These are phyloP conservation scores for Cyberlindnera maritima DNA, from an alignment of 805 yeast genomes.

Conservation along the genomic window DNA sequence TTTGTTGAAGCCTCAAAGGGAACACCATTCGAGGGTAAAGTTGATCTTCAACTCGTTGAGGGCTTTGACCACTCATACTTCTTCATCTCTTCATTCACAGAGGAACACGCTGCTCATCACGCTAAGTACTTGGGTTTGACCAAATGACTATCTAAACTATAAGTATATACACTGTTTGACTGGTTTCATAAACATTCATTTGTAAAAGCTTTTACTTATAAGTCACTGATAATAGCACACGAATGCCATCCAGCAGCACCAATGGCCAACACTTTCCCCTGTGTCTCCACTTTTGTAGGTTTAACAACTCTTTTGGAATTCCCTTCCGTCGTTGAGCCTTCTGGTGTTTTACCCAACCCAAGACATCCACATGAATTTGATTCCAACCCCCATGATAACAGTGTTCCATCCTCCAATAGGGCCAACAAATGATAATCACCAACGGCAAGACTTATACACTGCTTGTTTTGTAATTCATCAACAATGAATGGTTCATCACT, in stretches of 20 bases:
- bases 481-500: conserved; percentile 34
- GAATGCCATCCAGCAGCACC: conserved; percentile 84
- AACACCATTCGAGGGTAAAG: conserved; percentile 55
- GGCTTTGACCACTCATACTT: conserved; percentile 93
- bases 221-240: conserved; percentile 48
- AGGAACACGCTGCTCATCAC: conserved; percentile 83
- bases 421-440: conserved; percentile 76
- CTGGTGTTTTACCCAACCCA: conserved; percentile 53
- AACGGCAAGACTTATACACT: conserved; percentile 53
- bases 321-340: not conserved
- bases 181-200: too few relatives aligned
- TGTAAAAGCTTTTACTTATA: not conserved
- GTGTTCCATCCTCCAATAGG: conserved; percentile 52
- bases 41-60: conserved; percentile 61
- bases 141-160: conserved; percentile 19
- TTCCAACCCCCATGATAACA: conserved; percentile 70
- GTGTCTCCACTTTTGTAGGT: conserved; percentile 41
- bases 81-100: conserved; percentile 76
- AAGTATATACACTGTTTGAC: too few relatives aligned
- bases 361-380: conserved; percentile 61
- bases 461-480: conserved; percentile 43
- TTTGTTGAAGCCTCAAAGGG: conserved; percentile 56
- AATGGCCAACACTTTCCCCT: conserved; percentile 47
- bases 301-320: conserved; percentile 32
- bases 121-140: conserved; percentile 54